phyloP scores from a whole-genome alignment of 441 rosid genomes.

The Populus tomentosa region DNA sequence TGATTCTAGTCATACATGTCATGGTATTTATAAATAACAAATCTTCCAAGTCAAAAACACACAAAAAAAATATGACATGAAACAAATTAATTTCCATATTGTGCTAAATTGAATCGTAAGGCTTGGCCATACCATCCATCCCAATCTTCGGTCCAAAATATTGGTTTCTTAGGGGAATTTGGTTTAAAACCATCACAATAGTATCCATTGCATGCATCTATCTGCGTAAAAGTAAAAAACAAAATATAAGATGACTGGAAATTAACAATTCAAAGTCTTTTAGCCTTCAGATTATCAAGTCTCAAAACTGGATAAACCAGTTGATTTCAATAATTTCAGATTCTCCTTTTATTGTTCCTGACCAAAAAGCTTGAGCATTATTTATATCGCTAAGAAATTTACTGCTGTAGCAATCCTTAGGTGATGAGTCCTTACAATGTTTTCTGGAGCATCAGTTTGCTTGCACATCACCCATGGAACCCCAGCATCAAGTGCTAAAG shows the following conservation, averaged over 20 bases:
- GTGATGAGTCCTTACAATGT: slow-evolving; percentile 50
- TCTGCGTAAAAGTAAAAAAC: slow-evolving; percentile 32
- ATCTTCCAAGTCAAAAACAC: not conserved
- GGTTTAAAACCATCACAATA: slow-evolving; percentile 82
- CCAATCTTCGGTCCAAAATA: slow-evolving; percentile 94
- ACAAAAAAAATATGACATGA: not conserved
- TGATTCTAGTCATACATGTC: not conserved
- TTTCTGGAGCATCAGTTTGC: slow-evolving; percentile 86
- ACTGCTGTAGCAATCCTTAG: not conserved
- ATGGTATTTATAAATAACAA: not conserved
- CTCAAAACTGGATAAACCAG: not conserved
- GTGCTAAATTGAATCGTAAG: not conserved
- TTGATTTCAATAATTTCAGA: not conserved
- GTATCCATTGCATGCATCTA: slow-evolving; percentile 87
- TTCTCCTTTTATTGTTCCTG: not conserved
- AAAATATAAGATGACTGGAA: not conserved
- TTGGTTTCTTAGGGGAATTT: slow-evolving; percentile 72
- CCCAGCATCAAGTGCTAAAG: slow-evolving; percentile 57
- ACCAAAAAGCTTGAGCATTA: not conserved
- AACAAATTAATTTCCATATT: not conserved
- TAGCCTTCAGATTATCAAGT: not conserved
- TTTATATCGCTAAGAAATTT: not conserved
- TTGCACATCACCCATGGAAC: slow-evolving; percentile 98
- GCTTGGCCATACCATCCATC: slow-evolving; percentile 61
- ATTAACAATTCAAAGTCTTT: slow-evolving; percentile 3